Evolutionary conservation across 352 stramenopile species (phyloP).

Genomic region (Pythium chondricola): DNA sequence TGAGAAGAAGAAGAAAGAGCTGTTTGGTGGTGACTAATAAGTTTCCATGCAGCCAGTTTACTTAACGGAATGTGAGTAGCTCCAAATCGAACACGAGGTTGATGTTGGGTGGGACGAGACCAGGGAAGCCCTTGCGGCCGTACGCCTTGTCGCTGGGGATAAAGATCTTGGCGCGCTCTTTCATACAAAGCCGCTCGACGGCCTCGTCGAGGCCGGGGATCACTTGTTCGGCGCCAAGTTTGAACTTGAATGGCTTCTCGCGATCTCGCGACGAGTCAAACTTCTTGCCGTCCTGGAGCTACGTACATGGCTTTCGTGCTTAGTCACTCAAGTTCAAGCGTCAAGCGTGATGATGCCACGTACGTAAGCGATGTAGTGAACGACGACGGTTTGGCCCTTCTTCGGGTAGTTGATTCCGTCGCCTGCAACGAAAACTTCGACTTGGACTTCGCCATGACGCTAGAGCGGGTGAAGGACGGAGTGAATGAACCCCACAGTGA

Average conservation of each 20-base stretch:
- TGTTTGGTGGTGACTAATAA: slow-evolving; percentile 21
- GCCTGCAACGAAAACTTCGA: slow-evolving; percentile 87
- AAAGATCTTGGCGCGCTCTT: slow-evolving; percentile 81
- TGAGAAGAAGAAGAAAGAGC: slow-evolving; percentile 57
- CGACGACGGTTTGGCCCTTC: slow-evolving; percentile 78
- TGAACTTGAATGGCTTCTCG: slow-evolving; percentile 89
- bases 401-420: slow-evolving; percentile 88
- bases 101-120: slow-evolving; percentile 88
- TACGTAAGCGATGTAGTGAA: slow-evolving; percentile 88
- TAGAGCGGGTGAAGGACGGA: slow-evolving; percentile 8
- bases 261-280: slow-evolving; percentile 71
- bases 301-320: background rate
- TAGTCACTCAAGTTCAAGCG: too few species aligned
- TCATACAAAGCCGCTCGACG: slow-evolving; percentile 76
- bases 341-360: too few species aligned
- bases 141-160: slow-evolving; percentile 86
- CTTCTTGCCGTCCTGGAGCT: slow-evolving; percentile 70
- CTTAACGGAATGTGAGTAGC: slow-evolving; percentile 75
- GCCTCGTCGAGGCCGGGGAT: slow-evolving; percentile 85
- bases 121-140: slow-evolving; percentile 76
- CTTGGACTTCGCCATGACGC: slow-evolving; percentile 68
- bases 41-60: background rate
- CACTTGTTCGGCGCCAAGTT: slow-evolving; percentile 83
- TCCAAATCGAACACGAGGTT: slow-evolving; percentile 92
- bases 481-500: too few species aligned